A percentile compares a stretch with the other conserved stretches of the same genome.
These are phyloP conservation scores for Cephaloascus albidus DNA, from an alignment of 805 yeast genomes.

Conservation along the genomic window DNA sequence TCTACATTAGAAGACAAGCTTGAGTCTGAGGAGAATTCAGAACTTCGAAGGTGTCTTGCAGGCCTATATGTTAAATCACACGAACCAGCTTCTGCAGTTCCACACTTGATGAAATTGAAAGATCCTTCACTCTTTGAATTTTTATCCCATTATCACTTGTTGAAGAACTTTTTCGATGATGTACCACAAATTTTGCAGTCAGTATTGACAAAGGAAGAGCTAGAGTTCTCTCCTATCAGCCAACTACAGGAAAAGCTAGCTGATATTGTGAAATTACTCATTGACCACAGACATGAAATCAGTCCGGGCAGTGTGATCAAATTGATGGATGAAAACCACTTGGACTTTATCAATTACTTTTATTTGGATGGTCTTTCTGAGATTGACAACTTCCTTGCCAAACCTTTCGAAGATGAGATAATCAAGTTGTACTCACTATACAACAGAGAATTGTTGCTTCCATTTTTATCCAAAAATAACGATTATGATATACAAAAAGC, in stretches of 20 bases:
- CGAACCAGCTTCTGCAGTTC: slow-evolving; percentile 55
- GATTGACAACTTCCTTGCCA: slow-evolving; percentile 45
- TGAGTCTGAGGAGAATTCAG: slow-evolving; percentile 13
- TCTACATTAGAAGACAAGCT: slow-evolving; percentile 35
- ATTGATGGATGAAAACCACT: slow-evolving; percentile 28
- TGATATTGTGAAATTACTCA: slow-evolving; percentile 44
- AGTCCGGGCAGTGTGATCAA: slow-evolving; percentile 41
- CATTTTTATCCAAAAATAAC: slow-evolving; percentile 48
- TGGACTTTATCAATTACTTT: slow-evolving; percentile 48
- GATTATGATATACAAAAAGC: slow-evolving; percentile 66
- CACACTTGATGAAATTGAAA: slow-evolving; percentile 46
- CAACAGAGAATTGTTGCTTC: slow-evolving; percentile 44
- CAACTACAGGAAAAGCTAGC: slow-evolving; percentile 26
- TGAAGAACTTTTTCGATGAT: slow-evolving; percentile 35
- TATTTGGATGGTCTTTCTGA: slow-evolving; percentile 53
- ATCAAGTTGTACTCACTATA: slow-evolving; percentile 57
- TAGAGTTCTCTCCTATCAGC: slow-evolving; percentile 29
- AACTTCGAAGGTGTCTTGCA: slow-evolving; percentile 34
- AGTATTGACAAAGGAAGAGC: slow-evolving; percentile 25
- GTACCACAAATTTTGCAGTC: slow-evolving; percentile 44
- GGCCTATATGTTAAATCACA: slow-evolving; percentile 46
- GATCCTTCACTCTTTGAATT: slow-evolving; percentile 50
- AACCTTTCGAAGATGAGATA: slow-evolving; percentile 57
- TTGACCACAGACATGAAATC: slow-evolving; percentile 58
- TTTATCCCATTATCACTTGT: slow-evolving; percentile 52